phyloP scores from a whole-genome alignment of 2,329 filamentous ascomycete species.

The Fonsecaea nubica region DNA sequence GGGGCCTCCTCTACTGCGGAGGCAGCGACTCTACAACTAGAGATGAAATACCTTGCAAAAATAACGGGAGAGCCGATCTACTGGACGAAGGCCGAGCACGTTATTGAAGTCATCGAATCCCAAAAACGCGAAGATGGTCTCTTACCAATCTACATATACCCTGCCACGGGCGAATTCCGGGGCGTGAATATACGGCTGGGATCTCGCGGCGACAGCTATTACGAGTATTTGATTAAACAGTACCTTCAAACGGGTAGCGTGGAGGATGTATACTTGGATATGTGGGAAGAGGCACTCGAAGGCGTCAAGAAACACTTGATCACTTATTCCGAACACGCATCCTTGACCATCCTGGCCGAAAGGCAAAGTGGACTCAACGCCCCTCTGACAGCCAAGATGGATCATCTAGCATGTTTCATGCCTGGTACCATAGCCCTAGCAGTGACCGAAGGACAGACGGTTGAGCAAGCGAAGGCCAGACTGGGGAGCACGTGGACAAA shows the following conservation, averaged over 20 bases:
- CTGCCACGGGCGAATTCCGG: constrained; percentile 77
- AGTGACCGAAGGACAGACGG: constrained; percentile 77
- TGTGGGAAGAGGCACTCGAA: constrained; percentile 86
- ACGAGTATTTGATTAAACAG: constrained; percentile 98
- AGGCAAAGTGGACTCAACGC: constrained; percentile 74
- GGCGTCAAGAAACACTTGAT: constrained; percentile 92
- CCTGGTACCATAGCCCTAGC: constrained; percentile 92
- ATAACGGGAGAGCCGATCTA: constrained; percentile 90
- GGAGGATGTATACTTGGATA: constrained; percentile 83
- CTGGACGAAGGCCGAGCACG: constrained; percentile 89
- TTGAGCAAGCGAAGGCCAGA: constrained; percentile 71
- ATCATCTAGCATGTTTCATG: constrained; percentile 97
- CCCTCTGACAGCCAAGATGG: constrained; percentile 85
- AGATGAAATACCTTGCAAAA: constrained; percentile 96
- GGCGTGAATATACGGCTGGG: constrained; percentile 88
- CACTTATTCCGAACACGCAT: constrained; percentile 80
- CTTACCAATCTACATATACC: constrained; percentile 88
- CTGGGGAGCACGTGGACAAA: constrained; percentile 66
- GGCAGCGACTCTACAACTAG: constrained; percentile 87
- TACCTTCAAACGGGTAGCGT: constrained; percentile 90
- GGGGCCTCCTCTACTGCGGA: constrained; percentile 95
- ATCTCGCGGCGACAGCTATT: constrained; percentile 95
- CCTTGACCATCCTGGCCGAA: constrained; percentile 90
- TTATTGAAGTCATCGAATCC: constrained; percentile 88
- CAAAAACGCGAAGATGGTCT: constrained; percentile 81